Evolutionary conservation across 2,329 filamentous ascomycete genomes (phyloP), one percentile per base, ranked within the genome.

Genomic region (Mycosphaerella arachidis): DNA sequence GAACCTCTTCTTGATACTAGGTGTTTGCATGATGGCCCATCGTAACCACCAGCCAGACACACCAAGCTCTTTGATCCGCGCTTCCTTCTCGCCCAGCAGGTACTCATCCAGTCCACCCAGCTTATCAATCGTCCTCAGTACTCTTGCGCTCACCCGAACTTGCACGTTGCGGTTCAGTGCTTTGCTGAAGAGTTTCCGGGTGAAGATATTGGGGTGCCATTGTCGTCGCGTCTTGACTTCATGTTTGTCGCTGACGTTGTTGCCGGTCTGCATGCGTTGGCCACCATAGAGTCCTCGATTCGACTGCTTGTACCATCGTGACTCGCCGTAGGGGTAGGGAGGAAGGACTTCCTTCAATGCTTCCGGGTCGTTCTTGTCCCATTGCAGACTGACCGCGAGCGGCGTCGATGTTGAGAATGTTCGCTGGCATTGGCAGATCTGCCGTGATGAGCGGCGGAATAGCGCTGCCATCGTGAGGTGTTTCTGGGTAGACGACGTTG

Each of bases 51-150:
- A 99, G 6, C 94, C 94, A 66, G 88, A 88, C 55, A 93, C 86
- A 5, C 94, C 94, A 59, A 99, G 80, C 75, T 96, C 91, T 78
- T 87, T 90, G 71, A 97, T 82, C 64, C 94, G 84, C 45, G 81
- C 83, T 16, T 88, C 80, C 77, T 91, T 94, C 73, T 86, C 84
- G 67, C 91, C 92, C 46, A 96, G 81, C 50, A 99, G 80, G 77
- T 99, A 99, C 71, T 92, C 86, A 75, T 99, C 94, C 65, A 99
- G 81, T 7, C 94, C 92, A 61, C 93, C 93, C 63, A 88, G 86
- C 73, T 92, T 93, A 72, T 91, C 86, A 71, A 97, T 90, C 37
- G 75, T 80, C 63, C 78, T 72, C 60, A 81, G 80, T 29, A 91
- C 89, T 58, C 84, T 82, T 45, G 88, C 81, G 6, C 87, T 90